Evolutionary conservation across 805 yeast species (phyloP), one percentile per base, ranked within the genome.

Genomic region (Zygoascus ofunaensis): DNA sequence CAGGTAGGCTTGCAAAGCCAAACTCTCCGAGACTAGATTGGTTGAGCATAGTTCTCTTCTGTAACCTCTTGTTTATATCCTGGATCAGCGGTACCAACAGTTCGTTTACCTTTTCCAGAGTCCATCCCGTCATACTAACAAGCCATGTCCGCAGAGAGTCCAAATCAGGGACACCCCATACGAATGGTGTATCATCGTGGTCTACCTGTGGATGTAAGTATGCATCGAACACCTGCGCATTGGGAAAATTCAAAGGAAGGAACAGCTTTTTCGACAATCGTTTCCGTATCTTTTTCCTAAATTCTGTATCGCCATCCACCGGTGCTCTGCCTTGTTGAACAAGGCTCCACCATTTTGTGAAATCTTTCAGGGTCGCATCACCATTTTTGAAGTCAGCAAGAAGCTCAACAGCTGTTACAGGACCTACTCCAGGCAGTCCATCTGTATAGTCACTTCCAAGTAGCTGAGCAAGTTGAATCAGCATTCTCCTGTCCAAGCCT

Each of bases 371-470:
- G 2, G 60, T 67, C 60, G 77, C 79, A 60, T 37, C 66, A 21
- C 60, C 58, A 19, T 1, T 44, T 23, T 74, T 77, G 63, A 90
- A 92, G 54, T 89, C 94, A 0, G 94, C 95, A 30, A 92, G 55
- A 17, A 92, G 75, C 60, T 92, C 97, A 77, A 87, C 77, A 0
- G 95, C 92, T 17, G 81, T 72, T 1, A 92, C 97, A 0, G 96
- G 96, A 1, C 99, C 99, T 48, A 92, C 73, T 2, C 97, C 95
- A 46, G 84, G 81, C 30, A 92, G 64, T 0, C 99, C 99, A 43
- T 81, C 85, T 0, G 98, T 89, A 59, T 92, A 92, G 64, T 92
- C 98, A 61, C 96, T 86, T 0, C 99, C 99, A 18, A 92, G 64
- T 21, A 92, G 62, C 39, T 80, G 71, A 0, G 97, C 98, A 48